Evolutionary conservation across 495 filamentous ascomycete genomes (phyloP).

Genomic region (Neurospora africana): DNA sequence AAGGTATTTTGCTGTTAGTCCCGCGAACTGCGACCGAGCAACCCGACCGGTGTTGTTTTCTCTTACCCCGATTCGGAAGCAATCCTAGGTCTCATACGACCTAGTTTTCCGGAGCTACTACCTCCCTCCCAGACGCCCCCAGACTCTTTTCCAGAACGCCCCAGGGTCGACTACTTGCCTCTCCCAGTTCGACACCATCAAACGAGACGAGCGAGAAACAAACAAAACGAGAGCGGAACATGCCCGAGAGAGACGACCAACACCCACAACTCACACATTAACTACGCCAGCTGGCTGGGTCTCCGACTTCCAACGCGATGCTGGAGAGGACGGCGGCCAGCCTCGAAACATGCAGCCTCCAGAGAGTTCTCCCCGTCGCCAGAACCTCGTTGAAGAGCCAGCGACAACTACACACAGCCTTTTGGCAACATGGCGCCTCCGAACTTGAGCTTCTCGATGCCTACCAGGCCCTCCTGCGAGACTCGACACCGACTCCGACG

Average conservation of each 20-base stretch:
- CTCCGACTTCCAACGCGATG: constrained; percentile 40
- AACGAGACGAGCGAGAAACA: neutral
- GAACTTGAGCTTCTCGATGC: constrained; percentile 44
- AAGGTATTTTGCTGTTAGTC: neutral
- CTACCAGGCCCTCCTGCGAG: constrained; percentile 32
- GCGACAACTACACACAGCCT: constrained; percentile 50
- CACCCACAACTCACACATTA: neutral
- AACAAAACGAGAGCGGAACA: neutral
- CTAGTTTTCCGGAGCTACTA: neutral
- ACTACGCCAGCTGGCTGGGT: neutral
- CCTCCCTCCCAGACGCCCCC: neutral
- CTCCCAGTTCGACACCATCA: neutral
- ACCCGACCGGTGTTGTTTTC: neutral
- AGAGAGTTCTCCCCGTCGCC: constrained; percentile 51
- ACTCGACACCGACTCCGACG: constrained; percentile 2
- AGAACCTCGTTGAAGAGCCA: constrained; percentile 43
- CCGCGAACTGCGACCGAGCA: neutral
- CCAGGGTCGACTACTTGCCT: neutral
- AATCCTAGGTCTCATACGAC: neutral
- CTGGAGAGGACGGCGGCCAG: constrained; percentile 73
- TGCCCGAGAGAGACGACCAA: neutral
- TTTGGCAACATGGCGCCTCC: constrained; percentile 55
- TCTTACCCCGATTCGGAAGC: neutral
- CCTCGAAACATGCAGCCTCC: constrained; percentile 62
- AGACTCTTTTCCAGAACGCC: neutral